Evolutionary conservation across 352 stramenopile species (phyloP).

Genomic region (Globisporangium polare): DNA sequence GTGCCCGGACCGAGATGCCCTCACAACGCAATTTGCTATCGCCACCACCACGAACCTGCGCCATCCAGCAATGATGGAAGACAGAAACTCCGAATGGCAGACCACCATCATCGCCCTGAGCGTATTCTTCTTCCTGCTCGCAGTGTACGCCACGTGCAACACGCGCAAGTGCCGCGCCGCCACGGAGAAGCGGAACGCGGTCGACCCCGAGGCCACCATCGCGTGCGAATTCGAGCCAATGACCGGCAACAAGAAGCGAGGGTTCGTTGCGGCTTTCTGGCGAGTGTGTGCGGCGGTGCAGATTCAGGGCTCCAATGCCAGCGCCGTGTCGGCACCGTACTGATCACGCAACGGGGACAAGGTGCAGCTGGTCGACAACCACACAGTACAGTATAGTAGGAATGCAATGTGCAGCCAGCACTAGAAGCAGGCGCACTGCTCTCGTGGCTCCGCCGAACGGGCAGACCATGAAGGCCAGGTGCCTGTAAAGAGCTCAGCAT

Average conservation of each 20-base stretch:
- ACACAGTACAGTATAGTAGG: too few relatives aligned
- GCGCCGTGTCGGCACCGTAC: too few relatives aligned
- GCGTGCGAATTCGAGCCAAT: not conserved
- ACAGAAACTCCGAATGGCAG: not conserved
- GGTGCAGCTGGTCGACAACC: too few relatives aligned
- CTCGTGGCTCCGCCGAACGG: not conserved
- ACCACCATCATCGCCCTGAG: not conserved
- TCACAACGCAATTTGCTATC: not conserved
- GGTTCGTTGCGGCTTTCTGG: not conserved
- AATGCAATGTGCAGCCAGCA: too few relatives aligned
- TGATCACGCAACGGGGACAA: too few relatives aligned
- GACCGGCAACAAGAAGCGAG: not conserved
- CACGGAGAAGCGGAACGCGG: not conserved
- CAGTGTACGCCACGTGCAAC: not conserved
- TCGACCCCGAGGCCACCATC: not conserved
- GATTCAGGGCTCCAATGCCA: not conserved
- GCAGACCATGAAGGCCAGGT: too few relatives aligned
- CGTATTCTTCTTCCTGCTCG: not conserved
- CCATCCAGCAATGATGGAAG: not conserved
- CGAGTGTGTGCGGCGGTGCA: not conserved
- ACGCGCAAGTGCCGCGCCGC: not conserved
- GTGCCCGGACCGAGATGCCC: too few relatives aligned
- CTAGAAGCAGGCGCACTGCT: too few relatives aligned
- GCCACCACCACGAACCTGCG: not conserved
- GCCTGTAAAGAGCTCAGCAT: too few relatives aligned